Conservation (phyloP, 371 early-diverging fungal species). For the Mucor mucedo region DNA sequence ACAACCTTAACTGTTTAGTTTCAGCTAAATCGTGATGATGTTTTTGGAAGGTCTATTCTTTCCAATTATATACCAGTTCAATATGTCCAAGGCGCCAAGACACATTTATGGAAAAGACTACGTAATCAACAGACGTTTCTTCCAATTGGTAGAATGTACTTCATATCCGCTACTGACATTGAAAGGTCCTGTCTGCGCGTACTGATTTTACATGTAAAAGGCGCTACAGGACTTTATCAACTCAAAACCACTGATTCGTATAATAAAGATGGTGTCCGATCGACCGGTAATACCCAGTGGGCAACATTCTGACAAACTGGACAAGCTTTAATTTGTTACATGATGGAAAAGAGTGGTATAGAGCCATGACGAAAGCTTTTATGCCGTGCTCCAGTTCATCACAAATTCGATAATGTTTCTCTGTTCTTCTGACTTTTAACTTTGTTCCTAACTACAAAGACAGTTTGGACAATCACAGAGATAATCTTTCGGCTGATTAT, state of each 20-base stretch:
- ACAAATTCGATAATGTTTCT: background rate
- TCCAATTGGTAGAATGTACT: constrained; percentile 21
- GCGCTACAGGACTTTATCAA: constrained; percentile 16
- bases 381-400: background rate
- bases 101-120: constrained; percentile 4
- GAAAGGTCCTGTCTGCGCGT: constrained; percentile 27
- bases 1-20: background rate
- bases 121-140: background rate
- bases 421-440: background rate
- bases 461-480: background rate
- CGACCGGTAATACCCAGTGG: constrained; percentile 8
- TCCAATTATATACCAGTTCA: background rate
- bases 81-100: background rate
- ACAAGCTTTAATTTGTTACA: constrained; percentile 23
- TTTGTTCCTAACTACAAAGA: background rate
- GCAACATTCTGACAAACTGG: constrained; percentile 10
- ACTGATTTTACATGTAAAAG: constrained; percentile 17
- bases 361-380: background rate
- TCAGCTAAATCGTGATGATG: background rate
- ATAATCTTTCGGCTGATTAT: background rate
- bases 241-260: constrained; percentile 13
- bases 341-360: background rate
- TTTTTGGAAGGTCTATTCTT: no score
- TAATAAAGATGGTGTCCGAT: background rate
- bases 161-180: constrained; percentile 17